Percentiles rank a stretch among this genome's conserved stretches.
These are phyloP conservation scores for Rhizopus delemar DNA, from an alignment of 371 early-diverging fungal species.

Conservation along the genomic window DNA sequence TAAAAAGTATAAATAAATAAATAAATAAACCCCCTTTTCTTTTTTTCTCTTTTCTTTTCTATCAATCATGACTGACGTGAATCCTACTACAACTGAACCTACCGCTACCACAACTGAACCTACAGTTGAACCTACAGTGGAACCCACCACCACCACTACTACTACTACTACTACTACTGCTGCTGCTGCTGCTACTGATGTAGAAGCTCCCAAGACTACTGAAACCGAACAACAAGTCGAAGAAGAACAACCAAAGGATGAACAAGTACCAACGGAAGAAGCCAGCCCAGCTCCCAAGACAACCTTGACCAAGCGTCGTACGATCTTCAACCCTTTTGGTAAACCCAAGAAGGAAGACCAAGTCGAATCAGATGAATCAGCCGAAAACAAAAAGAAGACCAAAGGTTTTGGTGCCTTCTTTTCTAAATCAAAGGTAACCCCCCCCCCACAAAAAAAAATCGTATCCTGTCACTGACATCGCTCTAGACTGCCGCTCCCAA, in stretches of 20 bases:
- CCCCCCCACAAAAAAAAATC: background rate
- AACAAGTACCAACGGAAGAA: slow-evolving; percentile 4
- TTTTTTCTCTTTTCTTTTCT: background rate
- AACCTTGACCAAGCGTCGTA: slow-evolving; percentile 27
- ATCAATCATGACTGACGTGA: slow-evolving; percentile 1
- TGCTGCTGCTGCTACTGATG: background rate
- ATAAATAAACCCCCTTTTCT: slow-evolving; percentile 6
- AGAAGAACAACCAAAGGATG: slow-evolving; percentile 4
- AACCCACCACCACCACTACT: background rate
- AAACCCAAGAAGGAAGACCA: slow-evolving; percentile 21
- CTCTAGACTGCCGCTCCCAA: no score
- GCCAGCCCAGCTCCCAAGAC: slow-evolving; percentile 11
- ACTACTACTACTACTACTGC: background rate
- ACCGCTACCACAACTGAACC: slow-evolving; percentile 19
- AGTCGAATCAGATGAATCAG: slow-evolving; percentile 6
- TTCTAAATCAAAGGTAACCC: slow-evolving; percentile 25
- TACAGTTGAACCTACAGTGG: background rate
- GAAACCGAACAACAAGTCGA: background rate
- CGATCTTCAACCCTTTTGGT: slow-evolving; percentile 34
- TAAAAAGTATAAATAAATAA: slow-evolving; percentile 11
- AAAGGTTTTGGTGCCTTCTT: slow-evolving; percentile 22
- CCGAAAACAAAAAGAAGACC: slow-evolving; percentile 25
- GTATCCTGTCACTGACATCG: no score
- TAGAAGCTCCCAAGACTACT: background rate
- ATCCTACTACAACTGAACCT: slow-evolving; percentile 1